Percentiles rank a stretch among this genome's conserved stretches.
Evolutionary conservation across 176 grass and related monocot species (phyloP).

Genomic region (Poa pratensis): DNA sequence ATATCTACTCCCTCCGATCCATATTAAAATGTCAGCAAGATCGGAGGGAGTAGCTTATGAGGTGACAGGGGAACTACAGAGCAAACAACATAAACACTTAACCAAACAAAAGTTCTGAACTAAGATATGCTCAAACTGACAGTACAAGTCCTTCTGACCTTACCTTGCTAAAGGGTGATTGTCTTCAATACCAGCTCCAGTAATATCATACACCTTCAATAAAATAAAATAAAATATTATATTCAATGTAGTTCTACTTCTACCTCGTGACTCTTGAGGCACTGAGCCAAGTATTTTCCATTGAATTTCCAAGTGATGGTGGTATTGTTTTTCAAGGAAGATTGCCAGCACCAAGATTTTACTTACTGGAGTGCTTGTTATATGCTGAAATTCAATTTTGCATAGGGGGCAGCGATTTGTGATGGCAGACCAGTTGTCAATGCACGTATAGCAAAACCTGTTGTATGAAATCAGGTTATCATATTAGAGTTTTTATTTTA

Average conservation of each 20-base stretch:
- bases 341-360: slow-evolving; percentile 25
- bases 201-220: slow-evolving; percentile 74
- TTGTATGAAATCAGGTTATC: slow-evolving; percentile 26
- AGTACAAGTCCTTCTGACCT: background rate
- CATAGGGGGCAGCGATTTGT: slow-evolving; percentile 91
- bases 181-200: slow-evolving; percentile 56
- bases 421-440: slow-evolving; percentile 95
- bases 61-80: slow-evolving; percentile 18
- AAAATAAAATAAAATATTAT: slow-evolving; percentile 39
- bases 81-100: slow-evolving; percentile 32
- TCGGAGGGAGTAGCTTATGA: slow-evolving; percentile 2
- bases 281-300: slow-evolving; percentile 30
- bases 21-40: too few relatives aligned
- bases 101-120: background rate
- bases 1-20: too few relatives aligned
- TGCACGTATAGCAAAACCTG: slow-evolving; percentile 97
- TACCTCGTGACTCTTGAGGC: slow-evolving; percentile 2
- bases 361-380: slow-evolving; percentile 84
- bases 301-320: slow-evolving; percentile 15
- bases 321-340: slow-evolving; percentile 17
- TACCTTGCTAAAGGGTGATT: slow-evolving; percentile 78
- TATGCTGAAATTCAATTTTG: slow-evolving; percentile 78
- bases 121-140: slow-evolving; percentile 16
- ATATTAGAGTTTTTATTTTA: slow-evolving; percentile 15
- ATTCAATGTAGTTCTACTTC: slow-evolving; percentile 39